phyloP scores from a whole-genome alignment of 148 eudicot genomes.

The Beta vulgaris region DNA sequence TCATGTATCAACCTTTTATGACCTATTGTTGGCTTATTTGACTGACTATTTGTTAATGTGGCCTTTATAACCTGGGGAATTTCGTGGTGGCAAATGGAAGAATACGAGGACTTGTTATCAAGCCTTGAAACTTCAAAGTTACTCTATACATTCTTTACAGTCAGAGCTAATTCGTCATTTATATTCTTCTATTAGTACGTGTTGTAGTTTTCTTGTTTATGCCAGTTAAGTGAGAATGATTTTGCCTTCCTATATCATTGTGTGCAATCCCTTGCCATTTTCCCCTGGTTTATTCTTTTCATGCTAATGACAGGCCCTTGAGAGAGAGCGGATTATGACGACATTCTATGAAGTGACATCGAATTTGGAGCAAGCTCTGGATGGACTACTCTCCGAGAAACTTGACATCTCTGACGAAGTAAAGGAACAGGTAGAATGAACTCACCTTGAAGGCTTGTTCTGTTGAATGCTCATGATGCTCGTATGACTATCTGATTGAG shows the following conservation, averaged over 20 bases:
- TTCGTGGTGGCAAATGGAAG: not conserved
- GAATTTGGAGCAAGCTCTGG: slow-evolving; percentile 70
- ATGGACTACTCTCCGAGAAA: slow-evolving; percentile 52
- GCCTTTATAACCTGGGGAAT: too few relatives aligned
- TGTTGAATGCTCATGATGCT: slow-evolving; percentile 5
- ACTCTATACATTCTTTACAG: not conserved
- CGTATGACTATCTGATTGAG: not conserved
- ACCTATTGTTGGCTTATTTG: too few relatives aligned
- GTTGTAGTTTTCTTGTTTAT: not conserved
- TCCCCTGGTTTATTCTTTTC: not conserved
- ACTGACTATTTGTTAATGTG: too few relatives aligned
- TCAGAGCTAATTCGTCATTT: not conserved
- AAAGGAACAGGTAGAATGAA: slow-evolving; percentile 73
- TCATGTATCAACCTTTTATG: not conserved
- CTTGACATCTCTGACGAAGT: slow-evolving; percentile 95
- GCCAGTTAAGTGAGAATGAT: not conserved
- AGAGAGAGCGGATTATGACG: slow-evolving; percentile 69
- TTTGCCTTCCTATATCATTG: not conserved
- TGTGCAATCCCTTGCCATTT: not conserved
- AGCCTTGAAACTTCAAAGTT: not conserved
- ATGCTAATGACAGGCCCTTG: slow-evolving; percentile 52
- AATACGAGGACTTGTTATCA: not conserved
- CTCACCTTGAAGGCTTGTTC: slow-evolving; percentile 17
- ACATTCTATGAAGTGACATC: slow-evolving; percentile 70
- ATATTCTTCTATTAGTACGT: not conserved